Conservation (phyloP, 179 eudicot species). For the Gypsophila paniculata region DNA sequence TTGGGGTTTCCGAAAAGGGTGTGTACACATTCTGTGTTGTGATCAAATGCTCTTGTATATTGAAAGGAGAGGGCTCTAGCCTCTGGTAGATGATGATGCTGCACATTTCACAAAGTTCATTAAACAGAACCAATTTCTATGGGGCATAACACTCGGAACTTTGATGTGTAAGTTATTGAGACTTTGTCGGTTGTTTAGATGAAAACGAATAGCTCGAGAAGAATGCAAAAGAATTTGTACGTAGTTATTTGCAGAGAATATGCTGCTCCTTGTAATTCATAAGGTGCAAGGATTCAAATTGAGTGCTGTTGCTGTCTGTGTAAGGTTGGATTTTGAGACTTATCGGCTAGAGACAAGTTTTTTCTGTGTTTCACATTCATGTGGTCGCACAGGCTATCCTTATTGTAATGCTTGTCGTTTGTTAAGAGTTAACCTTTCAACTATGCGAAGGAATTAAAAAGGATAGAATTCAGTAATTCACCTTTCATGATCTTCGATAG, state of each 20-base stretch:
- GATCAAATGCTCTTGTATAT: background rate
- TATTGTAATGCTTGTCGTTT: background rate
- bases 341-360: background rate
- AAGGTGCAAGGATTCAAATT: background rate
- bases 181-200: background rate
- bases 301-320: background rate
- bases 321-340: background rate
- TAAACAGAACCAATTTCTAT: background rate
- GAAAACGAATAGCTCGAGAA: background rate
- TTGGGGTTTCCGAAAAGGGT: background rate
- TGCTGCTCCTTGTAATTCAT: slow-evolving; percentile 1
- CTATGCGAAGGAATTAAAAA: too few relatives aligned
- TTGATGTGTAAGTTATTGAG: slow-evolving; percentile 1
- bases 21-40: background rate
- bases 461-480: background rate
- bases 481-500: background rate
- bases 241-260: background rate
- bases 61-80: background rate
- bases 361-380: background rate
- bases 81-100: background rate
- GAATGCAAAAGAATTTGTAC: too few relatives aligned
- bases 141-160: background rate
- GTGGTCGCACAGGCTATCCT: background rate
- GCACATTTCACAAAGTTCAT: background rate
- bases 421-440: too few relatives aligned